Evolutionary conservation across 2,329 filamentous ascomycete genomes (phyloP), one percentile per base, ranked within the genome.

Genomic region (Fusarium penzigii): DNA sequence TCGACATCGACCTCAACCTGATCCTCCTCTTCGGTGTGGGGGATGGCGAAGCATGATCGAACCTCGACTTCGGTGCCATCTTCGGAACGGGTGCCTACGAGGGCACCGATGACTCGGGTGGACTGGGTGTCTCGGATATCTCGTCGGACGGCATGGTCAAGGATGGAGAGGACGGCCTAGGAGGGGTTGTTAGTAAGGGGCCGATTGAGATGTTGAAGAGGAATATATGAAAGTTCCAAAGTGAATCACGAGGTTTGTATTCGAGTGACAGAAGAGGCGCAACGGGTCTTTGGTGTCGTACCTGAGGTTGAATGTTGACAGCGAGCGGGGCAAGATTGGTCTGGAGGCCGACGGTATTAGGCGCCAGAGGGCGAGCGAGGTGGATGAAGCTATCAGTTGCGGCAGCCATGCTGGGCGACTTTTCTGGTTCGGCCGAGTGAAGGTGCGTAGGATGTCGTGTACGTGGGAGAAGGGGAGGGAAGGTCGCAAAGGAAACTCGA

Each of bases 1-100:
- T 99, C 94, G 83, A 99, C 96, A 72, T 99, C 94, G 60, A 99
- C 94, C 77, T 99, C 94, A 68, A 99, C 94, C 77, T 99, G 94
- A 76, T 99, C 94, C 72, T 92, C 89, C 65, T 93, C 96, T 78
- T 99, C 94, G 64, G 93, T 97, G 80, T 99, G 94, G 63, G 93
- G 92, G 69, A 99, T 96, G 64, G 94, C 94, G 73, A 99, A 99
- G 78, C 91, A 93, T 70, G 91, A 95, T 70, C 91, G 87, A 68
- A 99, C 94, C 76, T 96, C 92, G 68, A 96, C 90, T 75, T 97
- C 93, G 70, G 89, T 91, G 74, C 93, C 94, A 81, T 99, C 94
- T 78, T 99, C 94, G 71, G 89, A 94, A 64, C 94, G 89, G 63
- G 88, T 88, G 70, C 94, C 94, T 52, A 99, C 86, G 51, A 99